phyloP scores from a whole-genome alignment of 2,329 filamentous ascomycete genomes.

The Aureobasidium subglaciale region DNA sequence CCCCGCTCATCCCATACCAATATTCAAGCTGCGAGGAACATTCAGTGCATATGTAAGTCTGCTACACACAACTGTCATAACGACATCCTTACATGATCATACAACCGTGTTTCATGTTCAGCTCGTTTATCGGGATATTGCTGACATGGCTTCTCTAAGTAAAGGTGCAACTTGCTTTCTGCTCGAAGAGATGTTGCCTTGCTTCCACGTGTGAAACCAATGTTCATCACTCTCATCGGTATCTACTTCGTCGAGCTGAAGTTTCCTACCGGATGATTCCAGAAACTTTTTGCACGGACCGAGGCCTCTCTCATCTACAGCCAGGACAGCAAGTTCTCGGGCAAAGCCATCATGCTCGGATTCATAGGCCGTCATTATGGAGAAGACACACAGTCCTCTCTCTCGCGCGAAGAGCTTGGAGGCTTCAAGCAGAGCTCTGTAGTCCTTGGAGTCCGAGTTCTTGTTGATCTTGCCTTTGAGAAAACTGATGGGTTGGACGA shows the following conservation, averaged over 20 bases:
- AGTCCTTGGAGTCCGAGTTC: conserved; percentile 23
- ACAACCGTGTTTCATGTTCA: too few species aligned
- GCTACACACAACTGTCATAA: too few species aligned
- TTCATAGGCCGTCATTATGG: conserved; percentile 62
- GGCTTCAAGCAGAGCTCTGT: conserved; percentile 40
- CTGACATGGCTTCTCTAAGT: conserved; percentile 42
- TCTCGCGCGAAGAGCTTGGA: conserved; percentile 50
- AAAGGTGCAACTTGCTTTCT: conserved; percentile 58
- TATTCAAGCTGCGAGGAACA: too few species aligned
- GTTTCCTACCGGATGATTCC: conserved; percentile 34
- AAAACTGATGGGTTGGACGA: conserved; percentile 57
- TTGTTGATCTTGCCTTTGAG: conserved; percentile 49
- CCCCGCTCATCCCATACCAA: too few species aligned
- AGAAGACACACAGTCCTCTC: conserved; percentile 53
- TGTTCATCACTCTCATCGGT: conserved; percentile 29
- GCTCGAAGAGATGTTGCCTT: conserved; percentile 53
- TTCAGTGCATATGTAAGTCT: too few species aligned
- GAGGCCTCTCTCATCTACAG: conserved; percentile 43
- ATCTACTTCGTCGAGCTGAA: conserved; percentile 48
- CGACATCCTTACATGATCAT: too few species aligned
- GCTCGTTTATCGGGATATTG: too few species aligned
- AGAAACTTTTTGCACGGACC: conserved; percentile 51
- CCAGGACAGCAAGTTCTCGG: conserved; percentile 64
- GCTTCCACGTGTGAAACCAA: conserved; percentile 59
- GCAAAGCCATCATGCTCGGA: conserved; percentile 48